phyloP scores from a whole-genome alignment of 805 yeast species.

The Dipodascus geniculatus region DNA sequence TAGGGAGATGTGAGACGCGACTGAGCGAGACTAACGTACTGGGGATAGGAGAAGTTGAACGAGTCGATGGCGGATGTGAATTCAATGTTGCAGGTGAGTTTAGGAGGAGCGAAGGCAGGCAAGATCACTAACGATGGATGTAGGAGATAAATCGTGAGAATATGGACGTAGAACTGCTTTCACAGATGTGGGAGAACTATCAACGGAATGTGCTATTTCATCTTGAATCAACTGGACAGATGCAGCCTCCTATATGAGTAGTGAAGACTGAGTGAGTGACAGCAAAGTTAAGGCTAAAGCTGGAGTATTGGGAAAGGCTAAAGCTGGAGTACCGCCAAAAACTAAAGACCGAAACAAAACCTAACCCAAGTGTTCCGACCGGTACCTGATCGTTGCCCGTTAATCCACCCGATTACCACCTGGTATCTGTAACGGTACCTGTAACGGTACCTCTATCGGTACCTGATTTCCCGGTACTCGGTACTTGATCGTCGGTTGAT shows the following conservation, averaged over 20 bases:
- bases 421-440: too few relatives aligned
- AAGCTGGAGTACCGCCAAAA: too few relatives aligned
- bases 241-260: slow-evolving; percentile 10
- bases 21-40: neutral
- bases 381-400: too few relatives aligned
- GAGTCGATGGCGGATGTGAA: slow-evolving; percentile 58
- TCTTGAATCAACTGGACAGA: slow-evolving; percentile 48
- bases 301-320: too few relatives aligned
- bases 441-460: too few relatives aligned
- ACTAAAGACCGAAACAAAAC: too few relatives aligned
- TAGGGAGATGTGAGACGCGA: slow-evolving; percentile 10
- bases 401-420: too few relatives aligned
- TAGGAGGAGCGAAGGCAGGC: neutral
- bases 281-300: too few relatives aligned
- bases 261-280: too few relatives aligned
- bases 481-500: too few relatives aligned
- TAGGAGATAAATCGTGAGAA: slow-evolving; percentile 50
- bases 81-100: slow-evolving; percentile 37
- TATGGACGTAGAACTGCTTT: slow-evolving; percentile 55
- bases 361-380: too few relatives aligned
- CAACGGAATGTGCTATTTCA: slow-evolving; percentile 59
- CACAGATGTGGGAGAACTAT: slow-evolving; percentile 74
- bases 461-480: too few relatives aligned
- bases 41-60: slow-evolving; percentile 49
- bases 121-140: neutral